Evolutionary conservation across 352 stramenopile species (phyloP), one percentile per base, ranked within the genome.

Genomic region (Phytophthora meadii): DNA sequence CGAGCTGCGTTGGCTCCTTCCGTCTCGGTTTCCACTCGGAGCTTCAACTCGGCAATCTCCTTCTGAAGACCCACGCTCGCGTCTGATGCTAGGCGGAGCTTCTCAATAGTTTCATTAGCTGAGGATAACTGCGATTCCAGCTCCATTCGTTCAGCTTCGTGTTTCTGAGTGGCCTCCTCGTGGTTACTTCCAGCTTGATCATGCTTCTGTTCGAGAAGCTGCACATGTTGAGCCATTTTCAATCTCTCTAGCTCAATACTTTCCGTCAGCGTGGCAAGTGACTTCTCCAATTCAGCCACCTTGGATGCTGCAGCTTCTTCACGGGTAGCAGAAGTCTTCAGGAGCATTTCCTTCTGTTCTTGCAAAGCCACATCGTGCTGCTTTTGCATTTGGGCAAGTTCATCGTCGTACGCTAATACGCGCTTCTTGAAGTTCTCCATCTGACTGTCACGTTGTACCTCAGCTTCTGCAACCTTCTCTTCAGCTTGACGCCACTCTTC

Each of bases 1-100:
- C 77, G 72, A 3, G 82, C 81, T 30, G 82, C 77, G 28, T 65
- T 71, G 0, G 83, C 72, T 11, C 65, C 82, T 45, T 89, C 81
- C 27, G 69, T 80, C 68, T 92, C 82, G 10, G 76, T 49, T 40
- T 81, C 51, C 4, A 88, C 54, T 61, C 90, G 63, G 1, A 67
- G 28, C 42, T 71, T 65, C 12, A 86, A 40, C 15, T 76, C 45
- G 8, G 40, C 32, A 5, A 77, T 27, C 27, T 67, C 55, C 1
- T 51, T 46, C 27, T 76, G 68, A 4, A 68, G 48, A n/a, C 42
- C 53, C 12, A 66, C 63, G 36, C 46, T 66, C 34, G 41, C 40
- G 6, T 48, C 64, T 8, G 46, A 53, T n/a, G 64, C 39, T 12
- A 46, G 37, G 5, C 60, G 75, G 34, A 87, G 66, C 42, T 80